These are phyloP conservation scores for Prunus mira DNA, from an alignment of 306 rosid genomes.

Conservation along the genomic window DNA sequence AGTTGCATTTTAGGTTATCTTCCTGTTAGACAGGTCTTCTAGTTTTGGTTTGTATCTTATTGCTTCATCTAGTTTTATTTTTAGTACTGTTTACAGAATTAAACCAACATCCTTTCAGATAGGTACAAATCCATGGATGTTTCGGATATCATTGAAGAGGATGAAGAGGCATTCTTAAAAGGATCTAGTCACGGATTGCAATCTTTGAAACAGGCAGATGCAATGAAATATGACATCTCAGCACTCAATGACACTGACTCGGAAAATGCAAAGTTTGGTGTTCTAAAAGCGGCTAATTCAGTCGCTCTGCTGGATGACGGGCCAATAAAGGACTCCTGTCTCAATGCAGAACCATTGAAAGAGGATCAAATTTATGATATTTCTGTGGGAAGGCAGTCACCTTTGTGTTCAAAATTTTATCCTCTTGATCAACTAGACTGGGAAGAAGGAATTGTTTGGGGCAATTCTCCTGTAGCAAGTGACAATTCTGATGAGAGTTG, in stretches of 20 bases:
- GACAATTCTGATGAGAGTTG: constrained; percentile 43
- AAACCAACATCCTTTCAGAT: constrained; percentile 44
- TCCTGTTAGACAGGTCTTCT: not conserved
- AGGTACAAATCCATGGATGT: constrained; percentile 50
- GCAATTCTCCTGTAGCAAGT: constrained; percentile 61
- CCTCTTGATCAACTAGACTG: constrained; percentile 91
- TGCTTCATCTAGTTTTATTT: not conserved
- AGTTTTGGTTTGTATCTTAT: not conserved
- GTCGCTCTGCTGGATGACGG: constrained; percentile 31
- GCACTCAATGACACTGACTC: constrained; percentile 41
- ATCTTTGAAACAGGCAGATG: constrained; percentile 38
- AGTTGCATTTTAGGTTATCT: not conserved
- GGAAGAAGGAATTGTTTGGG: constrained; percentile 91
- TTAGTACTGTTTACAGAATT: not conserved
- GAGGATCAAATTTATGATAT: constrained; percentile 26
- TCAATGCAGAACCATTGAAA: constrained; percentile 70
- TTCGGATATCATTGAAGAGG: constrained; percentile 81
- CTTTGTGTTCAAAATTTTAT: constrained; percentile 43
- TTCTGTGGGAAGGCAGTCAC: constrained; percentile 39
- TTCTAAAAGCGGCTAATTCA: constrained; percentile 42
- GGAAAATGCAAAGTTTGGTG: constrained; percentile 53
- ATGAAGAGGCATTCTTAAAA: constrained; percentile 80
- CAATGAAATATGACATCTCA: constrained; percentile 35
- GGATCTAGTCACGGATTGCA: constrained; percentile 45
- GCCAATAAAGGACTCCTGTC: constrained; percentile 46